Percentiles rank a stretch among this genome's conserved stretches.
Conservation (phyloP, 2,329 filamentous ascomycete species). For the Macroventuria anomochaeta region DNA sequence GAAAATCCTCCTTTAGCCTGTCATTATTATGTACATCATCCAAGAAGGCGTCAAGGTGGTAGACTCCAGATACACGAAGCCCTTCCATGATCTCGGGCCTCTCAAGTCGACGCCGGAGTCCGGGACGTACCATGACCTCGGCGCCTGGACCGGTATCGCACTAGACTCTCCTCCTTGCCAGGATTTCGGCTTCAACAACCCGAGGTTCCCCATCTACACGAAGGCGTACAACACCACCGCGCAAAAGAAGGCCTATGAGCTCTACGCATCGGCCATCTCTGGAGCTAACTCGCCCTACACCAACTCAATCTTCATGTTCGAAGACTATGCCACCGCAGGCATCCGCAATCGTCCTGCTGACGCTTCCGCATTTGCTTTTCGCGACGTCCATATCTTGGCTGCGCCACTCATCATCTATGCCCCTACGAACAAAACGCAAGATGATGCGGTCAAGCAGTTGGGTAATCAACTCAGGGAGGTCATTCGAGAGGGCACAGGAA, state of each 20-base stretch:
- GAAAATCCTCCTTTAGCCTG: constrained; percentile 5
- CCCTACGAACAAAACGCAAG: constrained; percentile 10
- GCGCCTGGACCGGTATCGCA: constrained; percentile 31
- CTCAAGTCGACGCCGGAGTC: constrained; percentile 20
- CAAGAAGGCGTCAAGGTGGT: constrained; percentile 33
- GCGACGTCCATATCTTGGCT: constrained; percentile 44
- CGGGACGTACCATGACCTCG: constrained; percentile 33
- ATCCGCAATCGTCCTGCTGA: constrained; percentile 48
- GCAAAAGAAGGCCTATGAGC: constrained; percentile 47
- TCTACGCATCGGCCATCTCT: constrained; percentile 46
- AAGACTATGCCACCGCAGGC: constrained; percentile 60
- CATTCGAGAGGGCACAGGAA: constrained; percentile 27
- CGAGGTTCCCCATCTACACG: constrained; percentile 33
- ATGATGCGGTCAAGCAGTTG: constrained; percentile 21
- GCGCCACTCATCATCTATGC: constrained; percentile 31
- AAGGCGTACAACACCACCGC: constrained; percentile 45
- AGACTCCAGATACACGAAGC: constrained; percentile 28
- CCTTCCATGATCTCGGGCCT: constrained; percentile 28
- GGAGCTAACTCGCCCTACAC: constrained; percentile 31
- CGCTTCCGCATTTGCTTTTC: constrained; percentile 56
- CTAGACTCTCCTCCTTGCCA: constrained; percentile 36
- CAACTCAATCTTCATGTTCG: constrained; percentile 61
- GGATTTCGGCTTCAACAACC: constrained; percentile 34
- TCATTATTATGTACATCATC: constrained; percentile 33
- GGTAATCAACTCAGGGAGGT: constrained; percentile 29